A percentile compares a stretch with the other conserved stretches of the same genome.
Conservation (phyloP, 257 asterid genomes). For the Solanum infundibuliforme region DNA sequence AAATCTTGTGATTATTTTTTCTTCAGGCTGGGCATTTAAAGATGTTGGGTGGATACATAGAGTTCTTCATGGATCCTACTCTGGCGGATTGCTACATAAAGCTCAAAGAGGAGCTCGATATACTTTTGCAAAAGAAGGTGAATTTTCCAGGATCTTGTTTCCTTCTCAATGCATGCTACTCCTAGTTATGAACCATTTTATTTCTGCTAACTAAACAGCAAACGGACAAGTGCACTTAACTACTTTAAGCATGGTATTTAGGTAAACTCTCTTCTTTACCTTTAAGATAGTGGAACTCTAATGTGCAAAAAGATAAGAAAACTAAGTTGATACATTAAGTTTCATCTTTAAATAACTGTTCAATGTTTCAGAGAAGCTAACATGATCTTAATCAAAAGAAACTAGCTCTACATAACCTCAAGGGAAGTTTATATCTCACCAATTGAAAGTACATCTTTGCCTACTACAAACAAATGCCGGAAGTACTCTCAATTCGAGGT, state of each 20-base stretch:
- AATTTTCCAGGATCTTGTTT: not conserved
- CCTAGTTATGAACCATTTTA: not conserved
- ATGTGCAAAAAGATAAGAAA: not conserved
- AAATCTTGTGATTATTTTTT: not conserved
- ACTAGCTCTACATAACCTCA: not conserved
- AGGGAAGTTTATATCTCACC: not conserved
- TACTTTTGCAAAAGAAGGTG: slow-evolving; percentile 72
- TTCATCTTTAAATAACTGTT: not conserved
- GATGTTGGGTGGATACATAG: slow-evolving; percentile 85
- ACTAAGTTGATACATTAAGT: not conserved
- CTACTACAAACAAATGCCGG: not conserved
- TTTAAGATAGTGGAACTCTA: not conserved
- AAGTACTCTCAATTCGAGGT: not conserved
- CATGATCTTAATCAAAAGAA: not conserved
- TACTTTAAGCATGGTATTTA: not conserved
- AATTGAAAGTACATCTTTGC: not conserved
- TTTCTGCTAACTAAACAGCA: not conserved
- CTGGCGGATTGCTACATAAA: slow-evolving; percentile 80
- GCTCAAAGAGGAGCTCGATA: slow-evolving; percentile 67
- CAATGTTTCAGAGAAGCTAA: not conserved
- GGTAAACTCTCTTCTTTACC: not conserved
- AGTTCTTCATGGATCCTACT: slow-evolving; percentile 82
- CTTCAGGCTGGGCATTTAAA: slow-evolving; percentile 73
- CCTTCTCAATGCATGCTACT: not conserved
- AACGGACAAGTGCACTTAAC: not conserved